These are phyloP conservation scores for Hypoxylon sp. DNA, from an alignment of 2,329 filamentous ascomycete genomes.

Conservation along the genomic window DNA sequence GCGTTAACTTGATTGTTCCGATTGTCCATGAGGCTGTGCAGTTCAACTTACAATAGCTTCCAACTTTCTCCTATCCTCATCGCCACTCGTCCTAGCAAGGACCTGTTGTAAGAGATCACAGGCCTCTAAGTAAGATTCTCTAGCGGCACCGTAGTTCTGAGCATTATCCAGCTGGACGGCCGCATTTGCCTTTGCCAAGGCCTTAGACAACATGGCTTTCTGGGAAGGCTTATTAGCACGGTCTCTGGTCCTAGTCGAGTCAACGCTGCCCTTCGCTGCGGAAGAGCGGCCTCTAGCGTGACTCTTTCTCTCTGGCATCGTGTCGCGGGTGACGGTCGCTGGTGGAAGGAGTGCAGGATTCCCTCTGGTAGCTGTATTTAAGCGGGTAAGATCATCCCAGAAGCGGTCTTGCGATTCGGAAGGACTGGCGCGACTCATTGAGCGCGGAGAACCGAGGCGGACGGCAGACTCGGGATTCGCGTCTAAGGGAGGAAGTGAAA, in stretches of 20 bases:
- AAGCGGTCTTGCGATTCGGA: conserved; percentile 46
- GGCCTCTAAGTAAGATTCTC: conserved; percentile 91
- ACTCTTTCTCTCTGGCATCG: conserved; percentile 56
- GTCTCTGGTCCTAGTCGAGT: conserved; percentile 56
- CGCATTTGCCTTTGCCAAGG: conserved; percentile 93
- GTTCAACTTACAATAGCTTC: conserved; percentile 84
- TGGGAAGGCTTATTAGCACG: conserved; percentile 71
- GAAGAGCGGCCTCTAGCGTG: conserved; percentile 64
- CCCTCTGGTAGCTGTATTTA: conserved; percentile 40
- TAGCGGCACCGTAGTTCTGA: conserved; percentile 91
- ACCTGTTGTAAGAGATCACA: conserved; percentile 90
- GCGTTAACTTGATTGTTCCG: conserved; percentile 22
- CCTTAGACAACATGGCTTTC: conserved; percentile 96
- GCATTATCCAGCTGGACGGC: conserved; percentile 97
- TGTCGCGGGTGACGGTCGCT: conserved; percentile 47
- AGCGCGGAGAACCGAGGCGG: conserved; percentile 36
- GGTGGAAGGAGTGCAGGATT: conserved; percentile 47
- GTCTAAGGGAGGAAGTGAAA: conserved; percentile 58
- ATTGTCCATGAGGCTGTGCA: background rate
- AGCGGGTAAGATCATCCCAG: conserved; percentile 47
- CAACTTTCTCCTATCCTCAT: conserved; percentile 90
- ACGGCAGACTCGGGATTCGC: conserved; percentile 43
- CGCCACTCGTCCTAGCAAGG: conserved; percentile 83
- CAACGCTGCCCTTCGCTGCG: conserved; percentile 60
- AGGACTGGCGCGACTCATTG: conserved; percentile 45